These are phyloP conservation scores for Ajuga reptans DNA, from an alignment of 305 asterid species.

Conservation along the genomic window DNA sequence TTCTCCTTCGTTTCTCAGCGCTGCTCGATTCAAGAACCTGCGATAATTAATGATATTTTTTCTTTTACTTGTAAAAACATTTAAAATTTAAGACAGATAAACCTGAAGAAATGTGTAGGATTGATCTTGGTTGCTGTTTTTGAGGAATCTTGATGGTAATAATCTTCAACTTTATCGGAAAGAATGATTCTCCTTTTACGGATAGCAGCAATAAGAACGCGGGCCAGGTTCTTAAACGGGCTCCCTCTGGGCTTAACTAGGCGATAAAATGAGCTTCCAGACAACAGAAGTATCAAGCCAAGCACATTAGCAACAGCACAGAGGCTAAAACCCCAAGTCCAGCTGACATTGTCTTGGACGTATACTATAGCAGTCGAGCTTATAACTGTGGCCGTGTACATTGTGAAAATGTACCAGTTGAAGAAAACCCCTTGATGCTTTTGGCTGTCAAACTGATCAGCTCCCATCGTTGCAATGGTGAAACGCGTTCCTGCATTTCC, in stretches of 20 bases:
- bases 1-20: constrained; percentile 44
- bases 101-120: constrained; percentile 42
- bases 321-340: constrained; percentile 52
- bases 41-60: background rate
- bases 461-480: constrained; percentile 68
- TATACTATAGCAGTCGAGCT: constrained; percentile 54
- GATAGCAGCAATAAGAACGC: constrained; percentile 39
- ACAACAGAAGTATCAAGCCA: constrained; percentile 37
- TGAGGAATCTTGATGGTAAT: constrained; percentile 24
- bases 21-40: constrained; percentile 70
- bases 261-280: constrained; percentile 40
- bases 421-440: constrained; percentile 45
- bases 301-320: constrained; percentile 43
- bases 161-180: constrained; percentile 28
- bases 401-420: constrained; percentile 58
- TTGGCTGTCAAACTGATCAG: constrained; percentile 43
- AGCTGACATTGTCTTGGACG: constrained; percentile 47
- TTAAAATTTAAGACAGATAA: background rate
- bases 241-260: constrained; percentile 41
- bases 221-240: constrained; percentile 48
- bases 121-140: background rate
- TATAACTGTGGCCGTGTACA: constrained; percentile 43
- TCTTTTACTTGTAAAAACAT: too few relatives aligned
- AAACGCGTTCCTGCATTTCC: constrained; percentile 64
- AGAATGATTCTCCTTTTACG: constrained; percentile 26